Conservation (phyloP, 31 red algal species). For the Endocladia muricata region DNA sequence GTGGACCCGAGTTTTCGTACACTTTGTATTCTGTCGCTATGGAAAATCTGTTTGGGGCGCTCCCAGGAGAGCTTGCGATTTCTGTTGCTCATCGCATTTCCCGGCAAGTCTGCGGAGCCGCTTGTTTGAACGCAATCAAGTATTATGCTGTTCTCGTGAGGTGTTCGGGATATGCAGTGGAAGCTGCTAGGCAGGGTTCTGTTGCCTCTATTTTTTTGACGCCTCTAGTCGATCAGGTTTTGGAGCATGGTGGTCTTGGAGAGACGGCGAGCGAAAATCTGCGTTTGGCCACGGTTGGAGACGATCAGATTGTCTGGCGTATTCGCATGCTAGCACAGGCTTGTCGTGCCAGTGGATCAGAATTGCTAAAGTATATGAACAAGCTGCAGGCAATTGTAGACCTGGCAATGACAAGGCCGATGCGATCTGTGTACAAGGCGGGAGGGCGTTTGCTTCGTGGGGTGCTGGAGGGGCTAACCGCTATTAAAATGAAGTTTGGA, state of each 20-base stretch:
- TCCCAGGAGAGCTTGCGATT: slow-evolving; percentile 37
- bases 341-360: slow-evolving; percentile 45
- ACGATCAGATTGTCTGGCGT: slow-evolving; percentile 82
- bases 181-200: slow-evolving; percentile 20
- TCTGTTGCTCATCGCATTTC: slow-evolving; percentile 55
- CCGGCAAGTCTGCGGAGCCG: slow-evolving; percentile 58
- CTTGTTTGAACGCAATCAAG: slow-evolving; percentile 73
- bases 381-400: slow-evolving; percentile 44
- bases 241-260: slow-evolving; percentile 28
- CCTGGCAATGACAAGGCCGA: slow-evolving; percentile 49
- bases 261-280: neutral
- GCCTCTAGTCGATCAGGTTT: slow-evolving; percentile 37
- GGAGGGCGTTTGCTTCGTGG: slow-evolving; percentile 89
- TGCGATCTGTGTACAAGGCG: slow-evolving; percentile 87
- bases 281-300: slow-evolving; percentile 42
- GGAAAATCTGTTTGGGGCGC: slow-evolving; percentile 72
- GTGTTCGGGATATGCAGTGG: slow-evolving; percentile 45
- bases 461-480: slow-evolving; percentile 86
- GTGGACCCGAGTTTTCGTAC: slow-evolving; percentile 35
- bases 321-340: slow-evolving; percentile 89
- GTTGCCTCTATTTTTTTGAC: slow-evolving; percentile 72
- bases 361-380: slow-evolving; percentile 34
- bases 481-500: slow-evolving; percentile 62
- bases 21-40: slow-evolving; percentile 78
- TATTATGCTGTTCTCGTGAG: slow-evolving; percentile 79